phyloP scores from a whole-genome alignment of 2,329 filamentous ascomycete species.

The Remersonia thermophila region DNA sequence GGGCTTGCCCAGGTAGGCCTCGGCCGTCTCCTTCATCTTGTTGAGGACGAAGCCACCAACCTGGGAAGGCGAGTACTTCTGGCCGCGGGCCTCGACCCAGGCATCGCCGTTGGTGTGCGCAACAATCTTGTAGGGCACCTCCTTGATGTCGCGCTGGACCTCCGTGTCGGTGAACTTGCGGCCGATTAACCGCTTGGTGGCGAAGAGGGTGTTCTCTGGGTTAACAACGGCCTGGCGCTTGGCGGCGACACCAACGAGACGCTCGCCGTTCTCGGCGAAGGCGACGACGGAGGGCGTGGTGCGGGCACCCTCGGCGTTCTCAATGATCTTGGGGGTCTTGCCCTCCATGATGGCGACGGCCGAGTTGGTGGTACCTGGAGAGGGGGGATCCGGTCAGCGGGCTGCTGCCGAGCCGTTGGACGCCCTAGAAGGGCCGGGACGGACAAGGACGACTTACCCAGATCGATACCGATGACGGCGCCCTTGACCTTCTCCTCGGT shows the following conservation, averaged over 20 bases:
- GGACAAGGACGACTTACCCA: slow-evolving; percentile 50
- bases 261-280: slow-evolving; percentile 90
- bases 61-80: slow-evolving; percentile 97
- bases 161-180: slow-evolving; percentile 90
- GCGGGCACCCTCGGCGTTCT: slow-evolving; percentile 89
- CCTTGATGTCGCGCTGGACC: slow-evolving; percentile 92
- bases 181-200: slow-evolving; percentile 96
- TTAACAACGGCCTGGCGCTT: slow-evolving; percentile 98
- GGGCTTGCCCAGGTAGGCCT: slow-evolving; percentile 79
- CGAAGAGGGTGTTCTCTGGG: slow-evolving; percentile 96
- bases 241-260: slow-evolving; percentile 89
- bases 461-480: slow-evolving; percentile 93
- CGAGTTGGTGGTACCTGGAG: slow-evolving; percentile 78
- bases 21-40: slow-evolving; percentile 99
- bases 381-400: no score
- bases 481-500: slow-evolving; percentile 85
- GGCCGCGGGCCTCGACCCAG: slow-evolving; percentile 83
- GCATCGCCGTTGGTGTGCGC: slow-evolving; percentile 95
- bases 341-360: slow-evolving; percentile 97
- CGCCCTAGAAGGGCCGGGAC: no score
- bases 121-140: slow-evolving; percentile 97
- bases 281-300: slow-evolving; percentile 92
- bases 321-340: slow-evolving; percentile 88
- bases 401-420: no score
- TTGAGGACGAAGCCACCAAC: slow-evolving; percentile 91